Percentiles rank a stretch among this genome's conserved stretches.
Evolutionary conservation across 306 rosid genomes (phyloP).

Genomic region (Vicia sativa): DNA sequence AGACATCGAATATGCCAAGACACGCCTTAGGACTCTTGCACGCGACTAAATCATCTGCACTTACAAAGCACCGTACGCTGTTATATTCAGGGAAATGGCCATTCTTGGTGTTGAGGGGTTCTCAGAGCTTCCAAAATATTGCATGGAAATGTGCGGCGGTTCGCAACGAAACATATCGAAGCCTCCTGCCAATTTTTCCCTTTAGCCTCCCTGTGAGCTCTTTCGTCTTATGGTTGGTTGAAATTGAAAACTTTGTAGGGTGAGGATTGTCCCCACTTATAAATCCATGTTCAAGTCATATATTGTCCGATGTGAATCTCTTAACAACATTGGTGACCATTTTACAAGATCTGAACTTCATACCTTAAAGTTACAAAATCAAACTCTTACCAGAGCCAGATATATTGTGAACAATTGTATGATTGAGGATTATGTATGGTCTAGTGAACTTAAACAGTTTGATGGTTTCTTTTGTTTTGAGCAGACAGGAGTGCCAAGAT

Average conservation of each 20-base stretch:
- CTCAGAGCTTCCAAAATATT: slow-evolving; percentile 89
- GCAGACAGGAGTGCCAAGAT: slow-evolving; percentile 55
- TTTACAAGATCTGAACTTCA: not conserved
- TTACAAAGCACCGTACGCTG: slow-evolving; percentile 89
- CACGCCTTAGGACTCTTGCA: too few species aligned
- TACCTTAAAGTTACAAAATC: not conserved
- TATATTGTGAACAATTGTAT: not conserved
- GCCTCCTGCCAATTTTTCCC: too few species aligned
- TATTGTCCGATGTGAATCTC: not conserved
- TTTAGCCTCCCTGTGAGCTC: too few species aligned
- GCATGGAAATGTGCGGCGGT: slow-evolving; percentile 71
- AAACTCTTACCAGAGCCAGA: not conserved
- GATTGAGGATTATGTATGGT: not conserved
- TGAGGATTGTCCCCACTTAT: too few species aligned
- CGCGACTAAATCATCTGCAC: too few species aligned
- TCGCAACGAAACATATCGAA: too few species aligned
- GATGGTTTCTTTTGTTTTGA: slow-evolving; percentile 5
- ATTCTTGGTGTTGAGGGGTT: slow-evolving; percentile 84
- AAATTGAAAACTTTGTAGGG: too few species aligned
- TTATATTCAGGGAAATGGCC: slow-evolving; percentile 92
- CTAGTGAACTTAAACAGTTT: not conserved
- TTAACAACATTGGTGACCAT: not conserved
- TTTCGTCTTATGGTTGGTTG: too few species aligned
- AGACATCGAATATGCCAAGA: too few species aligned
- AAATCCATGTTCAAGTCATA: too few species aligned